Conservation (phyloP, 108 stramenopile species). For the Epipyxis sp. region DNA sequence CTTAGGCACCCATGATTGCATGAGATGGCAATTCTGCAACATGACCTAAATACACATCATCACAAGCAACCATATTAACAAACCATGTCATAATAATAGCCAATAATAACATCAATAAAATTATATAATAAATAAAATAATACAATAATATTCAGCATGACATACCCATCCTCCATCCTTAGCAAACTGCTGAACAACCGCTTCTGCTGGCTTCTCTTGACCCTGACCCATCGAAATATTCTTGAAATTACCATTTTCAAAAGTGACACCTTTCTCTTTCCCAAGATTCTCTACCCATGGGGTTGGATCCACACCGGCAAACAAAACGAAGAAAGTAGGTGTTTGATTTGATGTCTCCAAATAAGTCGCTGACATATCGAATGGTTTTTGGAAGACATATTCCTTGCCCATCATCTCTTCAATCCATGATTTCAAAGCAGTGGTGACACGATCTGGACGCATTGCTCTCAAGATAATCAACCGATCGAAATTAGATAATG, state of each 20-base stretch:
- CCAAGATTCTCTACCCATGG: slow-evolving; percentile 71
- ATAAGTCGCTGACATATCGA: slow-evolving; percentile 64
- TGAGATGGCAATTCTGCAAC: slow-evolving; percentile 77
- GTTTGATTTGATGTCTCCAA: slow-evolving; percentile 59
- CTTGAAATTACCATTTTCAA: slow-evolving; percentile 63
- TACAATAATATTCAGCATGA: too few species aligned
- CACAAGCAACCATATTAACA: not conserved
- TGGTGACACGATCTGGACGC: slow-evolving; percentile 68
- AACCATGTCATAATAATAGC: too few species aligned
- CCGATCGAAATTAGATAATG: slow-evolving; percentile 54
- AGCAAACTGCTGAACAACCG: slow-evolving; percentile 54
- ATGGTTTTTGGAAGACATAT: slow-evolving; percentile 65
- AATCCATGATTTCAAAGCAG: slow-evolving; percentile 58
- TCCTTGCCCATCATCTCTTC: slow-evolving; percentile 56
- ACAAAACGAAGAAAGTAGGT: slow-evolving; percentile 73
- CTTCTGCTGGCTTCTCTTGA: slow-evolving; percentile 67
- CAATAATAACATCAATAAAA: too few species aligned
- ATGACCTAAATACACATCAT: slow-evolving; percentile 47
- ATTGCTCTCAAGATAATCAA: slow-evolving; percentile 67
- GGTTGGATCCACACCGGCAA: slow-evolving; percentile 74
- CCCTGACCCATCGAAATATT: slow-evolving; percentile 81
- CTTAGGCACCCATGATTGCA: slow-evolving; percentile 70
- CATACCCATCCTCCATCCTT: slow-evolving; percentile 67
- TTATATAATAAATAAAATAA: too few species aligned
- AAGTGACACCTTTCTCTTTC: slow-evolving; percentile 52